Conservation (phyloP, 345 rosid genomes). For the Geranium rotundifolium region DNA sequence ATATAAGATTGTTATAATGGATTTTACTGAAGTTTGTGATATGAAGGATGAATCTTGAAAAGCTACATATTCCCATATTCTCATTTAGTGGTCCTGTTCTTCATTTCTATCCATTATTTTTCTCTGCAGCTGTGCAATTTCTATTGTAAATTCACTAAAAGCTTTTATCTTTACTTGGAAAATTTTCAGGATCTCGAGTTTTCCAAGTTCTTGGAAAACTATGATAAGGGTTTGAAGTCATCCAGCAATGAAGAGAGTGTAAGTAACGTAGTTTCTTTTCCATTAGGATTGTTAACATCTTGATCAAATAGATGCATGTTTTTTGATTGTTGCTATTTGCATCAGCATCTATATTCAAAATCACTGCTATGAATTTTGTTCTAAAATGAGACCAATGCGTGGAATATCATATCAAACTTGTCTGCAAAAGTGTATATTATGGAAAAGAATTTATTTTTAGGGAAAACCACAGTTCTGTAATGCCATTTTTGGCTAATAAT, state of each 20-base stretch:
- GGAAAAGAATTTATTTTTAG: too few species aligned
- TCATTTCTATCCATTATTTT: not conserved
- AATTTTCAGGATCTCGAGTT: constrained; percentile 46
- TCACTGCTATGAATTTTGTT: not conserved
- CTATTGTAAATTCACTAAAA: not conserved
- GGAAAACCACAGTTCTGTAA: too few species aligned
- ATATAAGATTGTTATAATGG: not conserved
- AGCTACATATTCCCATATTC: not conserved
- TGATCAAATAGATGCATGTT: too few species aligned
- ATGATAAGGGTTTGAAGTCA: constrained; percentile 19
- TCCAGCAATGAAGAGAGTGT: constrained; percentile 40
- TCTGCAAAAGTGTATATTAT: too few species aligned
- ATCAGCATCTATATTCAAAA: too few species aligned
- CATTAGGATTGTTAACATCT: not conserved
- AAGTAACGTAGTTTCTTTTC: constrained; percentile 15
- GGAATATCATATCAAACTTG: too few species aligned
- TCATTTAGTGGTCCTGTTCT: not conserved
- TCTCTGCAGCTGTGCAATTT: not conserved
- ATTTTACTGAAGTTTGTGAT: not conserved
- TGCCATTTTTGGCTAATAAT: too few species aligned
- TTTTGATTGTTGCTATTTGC: too few species aligned
- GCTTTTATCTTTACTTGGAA: not conserved
- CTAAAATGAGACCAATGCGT: too few species aligned
- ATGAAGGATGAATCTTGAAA: not conserved
- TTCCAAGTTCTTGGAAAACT: constrained; percentile 41